phyloP scores from a whole-genome alignment of 2,329 filamentous ascomycete species.

The Fusarium nygamai region DNA sequence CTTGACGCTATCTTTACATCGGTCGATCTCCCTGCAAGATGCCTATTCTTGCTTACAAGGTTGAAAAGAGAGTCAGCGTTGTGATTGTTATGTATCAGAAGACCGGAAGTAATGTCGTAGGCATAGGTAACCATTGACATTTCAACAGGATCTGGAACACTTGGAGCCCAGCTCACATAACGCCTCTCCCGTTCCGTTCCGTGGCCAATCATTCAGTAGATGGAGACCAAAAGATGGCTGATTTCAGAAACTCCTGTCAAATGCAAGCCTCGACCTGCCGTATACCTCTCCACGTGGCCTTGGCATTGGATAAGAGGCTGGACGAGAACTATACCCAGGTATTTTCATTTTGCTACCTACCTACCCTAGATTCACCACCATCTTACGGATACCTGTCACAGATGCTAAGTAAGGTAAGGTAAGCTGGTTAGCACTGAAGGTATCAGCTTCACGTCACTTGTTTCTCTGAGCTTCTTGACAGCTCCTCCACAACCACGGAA shows the following conservation, averaged over 20 bases:
- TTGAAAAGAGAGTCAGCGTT: not conserved
- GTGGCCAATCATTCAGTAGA: constrained; percentile 1
- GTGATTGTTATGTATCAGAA: constrained; percentile 1
- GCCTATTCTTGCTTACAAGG: not conserved
- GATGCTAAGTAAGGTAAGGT: not conserved
- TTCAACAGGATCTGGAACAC: not conserved
- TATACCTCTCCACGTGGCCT: constrained; percentile 37
- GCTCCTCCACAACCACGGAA: not conserved
- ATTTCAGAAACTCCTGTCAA: not conserved
- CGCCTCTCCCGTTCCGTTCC: constrained; percentile 35
- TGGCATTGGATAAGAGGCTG: constrained; percentile 33
- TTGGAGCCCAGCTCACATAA: not conserved
- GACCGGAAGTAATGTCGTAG: not conserved
- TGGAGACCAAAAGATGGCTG: not conserved
- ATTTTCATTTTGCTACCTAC: not conserved
- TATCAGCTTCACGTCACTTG: not conserved
- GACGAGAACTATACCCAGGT: not conserved
- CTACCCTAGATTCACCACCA: not conserved
- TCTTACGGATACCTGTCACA: not conserved
- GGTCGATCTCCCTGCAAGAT: constrained; percentile 23
- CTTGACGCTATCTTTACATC: constrained; percentile 32
- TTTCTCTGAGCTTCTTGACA: not conserved
- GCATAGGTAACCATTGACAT: not conserved
- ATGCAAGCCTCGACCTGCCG: constrained; percentile 15
- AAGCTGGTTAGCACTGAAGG: not conserved